Conservation (phyloP, 768 basidiomycete species). For the Mycena vitilis region DNA sequence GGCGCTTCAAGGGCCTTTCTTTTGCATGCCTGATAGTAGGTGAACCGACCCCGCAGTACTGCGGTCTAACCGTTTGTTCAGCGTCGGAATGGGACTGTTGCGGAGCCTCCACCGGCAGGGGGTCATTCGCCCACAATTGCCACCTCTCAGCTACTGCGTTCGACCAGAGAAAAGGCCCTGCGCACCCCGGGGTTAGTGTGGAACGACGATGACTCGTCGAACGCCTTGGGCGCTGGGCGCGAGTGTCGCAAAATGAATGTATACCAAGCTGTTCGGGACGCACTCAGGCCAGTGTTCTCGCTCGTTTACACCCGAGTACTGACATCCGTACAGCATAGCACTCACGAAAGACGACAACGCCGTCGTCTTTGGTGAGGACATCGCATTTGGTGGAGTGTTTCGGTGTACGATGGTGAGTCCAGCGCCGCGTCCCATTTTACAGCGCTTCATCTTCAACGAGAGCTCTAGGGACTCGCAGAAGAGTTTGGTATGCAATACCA, state of each 20-base stretch:
- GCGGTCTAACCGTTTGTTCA: conserved; percentile 31
- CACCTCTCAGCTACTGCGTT: conserved; percentile 71
- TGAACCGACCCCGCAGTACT: not conserved
- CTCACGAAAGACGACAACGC: conserved; percentile 87
- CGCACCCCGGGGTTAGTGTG: conserved; percentile 81
- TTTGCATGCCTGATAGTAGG: conserved; percentile 39
- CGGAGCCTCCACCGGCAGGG: conserved; percentile 80
- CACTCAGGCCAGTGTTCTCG: conserved; percentile 70
- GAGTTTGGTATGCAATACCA: conserved; percentile 78
- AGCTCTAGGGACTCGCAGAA: conserved; percentile 83
- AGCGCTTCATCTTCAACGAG: conserved; percentile 15
- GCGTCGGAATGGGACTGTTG: conserved; percentile 64
- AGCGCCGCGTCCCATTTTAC: conserved; percentile 22
- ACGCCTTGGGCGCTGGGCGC: conserved; percentile 69
- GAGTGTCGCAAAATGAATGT: conserved; percentile 96
- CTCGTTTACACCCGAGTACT: not conserved
- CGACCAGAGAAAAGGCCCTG: conserved; percentile 76
- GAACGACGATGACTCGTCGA: conserved; percentile 67
- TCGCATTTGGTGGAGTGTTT: conserved; percentile 95
- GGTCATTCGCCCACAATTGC: conserved; percentile 82
- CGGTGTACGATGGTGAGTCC: conserved; percentile 86
- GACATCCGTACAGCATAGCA: conserved; percentile 68
- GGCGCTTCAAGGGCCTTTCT: conserved; percentile 20
- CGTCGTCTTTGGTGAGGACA: conserved; percentile 92
- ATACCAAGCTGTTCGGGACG: conserved; percentile 93